These are phyloP conservation scores for Alternaria sp. DNA, from an alignment of 2,329 filamentous ascomycete species.

Conservation along the genomic window DNA sequence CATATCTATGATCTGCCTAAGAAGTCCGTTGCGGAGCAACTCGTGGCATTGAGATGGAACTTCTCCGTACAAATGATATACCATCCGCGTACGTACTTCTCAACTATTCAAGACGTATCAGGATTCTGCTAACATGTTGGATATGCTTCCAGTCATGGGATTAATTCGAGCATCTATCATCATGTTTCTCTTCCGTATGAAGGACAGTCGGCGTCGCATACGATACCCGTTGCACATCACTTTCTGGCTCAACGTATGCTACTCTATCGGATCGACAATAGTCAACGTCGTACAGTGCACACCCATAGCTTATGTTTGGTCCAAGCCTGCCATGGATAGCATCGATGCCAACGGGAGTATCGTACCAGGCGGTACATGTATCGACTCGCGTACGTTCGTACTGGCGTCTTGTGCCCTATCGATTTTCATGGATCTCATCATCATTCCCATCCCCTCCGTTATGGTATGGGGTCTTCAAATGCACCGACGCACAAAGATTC, in stretches of 20 bases:
- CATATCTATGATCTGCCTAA: conserved; percentile 45
- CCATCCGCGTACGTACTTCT: conserved; percentile 36
- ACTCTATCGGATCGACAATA: conserved; percentile 46
- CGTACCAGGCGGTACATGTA: conserved; percentile 44
- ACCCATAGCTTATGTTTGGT: conserved; percentile 44
- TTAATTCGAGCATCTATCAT: conserved; percentile 51
- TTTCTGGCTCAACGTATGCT: conserved; percentile 49
- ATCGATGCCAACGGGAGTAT: conserved; percentile 37
- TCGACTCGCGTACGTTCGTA: conserved; percentile 47
- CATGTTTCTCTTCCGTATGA: conserved; percentile 51
- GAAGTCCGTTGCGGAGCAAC: conserved; percentile 38
- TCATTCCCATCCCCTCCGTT: conserved; percentile 54
- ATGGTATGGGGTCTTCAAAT: conserved; percentile 57
- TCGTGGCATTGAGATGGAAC: conserved; percentile 44
- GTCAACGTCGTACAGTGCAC: conserved; percentile 50
- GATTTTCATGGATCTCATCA: conserved; percentile 53
- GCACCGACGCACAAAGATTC: conserved; percentile 48
- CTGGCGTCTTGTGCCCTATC: conserved; percentile 46
- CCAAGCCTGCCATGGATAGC: conserved; percentile 43
- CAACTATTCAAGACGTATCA: not conserved
- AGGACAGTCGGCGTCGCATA: conserved; percentile 43
- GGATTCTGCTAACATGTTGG: conserved; percentile 4
- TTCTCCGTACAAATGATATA: conserved; percentile 52
- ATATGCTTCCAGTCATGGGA: conserved; percentile 36
- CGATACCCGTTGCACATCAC: conserved; percentile 43